Base-by-base conservation (phyloP, 306 rosid species). In the Abrus precatorius region DNA sequence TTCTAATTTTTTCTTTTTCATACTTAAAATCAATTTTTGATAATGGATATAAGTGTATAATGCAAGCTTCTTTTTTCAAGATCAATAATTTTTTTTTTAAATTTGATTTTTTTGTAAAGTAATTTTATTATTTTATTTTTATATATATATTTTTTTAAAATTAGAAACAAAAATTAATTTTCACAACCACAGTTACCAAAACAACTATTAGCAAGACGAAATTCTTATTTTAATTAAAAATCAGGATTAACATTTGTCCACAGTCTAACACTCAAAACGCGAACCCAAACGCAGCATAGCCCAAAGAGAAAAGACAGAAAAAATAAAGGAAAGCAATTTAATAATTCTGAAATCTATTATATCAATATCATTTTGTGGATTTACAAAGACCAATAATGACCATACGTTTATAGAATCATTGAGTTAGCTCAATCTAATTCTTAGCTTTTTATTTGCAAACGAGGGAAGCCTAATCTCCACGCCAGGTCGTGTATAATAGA, bases 331-430 rank as follows among this genome's bases (percentile, higher is more conserved):
- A 29, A 13, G 76, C 52, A 63, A 14, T 7, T 1, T 12, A 20
- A 3, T 75, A 38, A 11, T 77, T 53, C 67, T 60, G 78, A 82
- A 68, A 53, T 74, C 14, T 33, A 55, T 11, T 41, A 28, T 65
- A 60, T 64, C 60, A 13, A 63, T 7, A 28, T 70, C 10, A 2
- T 36, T 8, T 9, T 5, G 57, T 78, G 68, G 73, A 73, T 47
- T 47, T 49, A 48, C 72, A 73, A 38, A 50, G 73, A 54, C 9
- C 29, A 77, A 32, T 49, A 20, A 20, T 20, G 11, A 69, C 5
- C 29, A 6, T 43, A 11, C 36, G 52, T 68, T 27, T 3, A 54
- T 28, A 1, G 36, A 62, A 77, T 40, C 54, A 71, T 7, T 9
- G 10, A 8, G 36, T 44, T 40, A 49, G 11, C 50, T 29, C 57